These are phyloP conservation scores for Aspergillus sp. DNA, from an alignment of 2,329 filamentous ascomycete genomes.

Conservation along the genomic window DNA sequence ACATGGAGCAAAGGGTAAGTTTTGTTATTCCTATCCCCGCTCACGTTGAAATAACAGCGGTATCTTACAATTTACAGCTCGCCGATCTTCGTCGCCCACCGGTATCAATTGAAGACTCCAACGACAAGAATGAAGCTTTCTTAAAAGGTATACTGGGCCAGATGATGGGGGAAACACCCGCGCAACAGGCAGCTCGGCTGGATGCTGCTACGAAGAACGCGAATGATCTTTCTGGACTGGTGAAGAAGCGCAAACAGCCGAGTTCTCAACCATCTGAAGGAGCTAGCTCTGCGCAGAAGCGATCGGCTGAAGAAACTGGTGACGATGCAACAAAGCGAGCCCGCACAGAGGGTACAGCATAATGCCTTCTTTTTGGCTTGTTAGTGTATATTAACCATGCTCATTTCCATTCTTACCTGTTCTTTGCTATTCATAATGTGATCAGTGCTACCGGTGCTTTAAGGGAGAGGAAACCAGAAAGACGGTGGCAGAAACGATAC, in stretches of 20 bases:
- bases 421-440: too few species aligned
- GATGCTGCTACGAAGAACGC: constrained; percentile 56
- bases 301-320: constrained; percentile 23
- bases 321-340: constrained; percentile 25
- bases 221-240: constrained; percentile 55
- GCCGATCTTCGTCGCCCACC: constrained; percentile 58
- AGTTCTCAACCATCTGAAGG: constrained; percentile 13
- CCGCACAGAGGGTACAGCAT: background rate
- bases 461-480: too few species aligned
- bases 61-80: constrained; percentile 38
- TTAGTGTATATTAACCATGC: background rate
- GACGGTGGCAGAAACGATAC: too few species aligned
- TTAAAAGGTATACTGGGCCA: constrained; percentile 59
- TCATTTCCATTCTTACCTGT: too few species aligned
- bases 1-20: constrained; percentile 59
- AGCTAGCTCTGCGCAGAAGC: constrained; percentile 23
- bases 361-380: background rate
- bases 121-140: constrained; percentile 39
- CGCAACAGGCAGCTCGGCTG: constrained; percentile 53
- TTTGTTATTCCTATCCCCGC: background rate
- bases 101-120: constrained; percentile 43
- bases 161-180: constrained; percentile 55
- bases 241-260: constrained; percentile 56
- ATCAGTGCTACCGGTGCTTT: too few species aligned
- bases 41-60: background rate